phyloP scores from a whole-genome alignment of 495 filamentous ascomycete species.

The Xylaria scruposa region DNA sequence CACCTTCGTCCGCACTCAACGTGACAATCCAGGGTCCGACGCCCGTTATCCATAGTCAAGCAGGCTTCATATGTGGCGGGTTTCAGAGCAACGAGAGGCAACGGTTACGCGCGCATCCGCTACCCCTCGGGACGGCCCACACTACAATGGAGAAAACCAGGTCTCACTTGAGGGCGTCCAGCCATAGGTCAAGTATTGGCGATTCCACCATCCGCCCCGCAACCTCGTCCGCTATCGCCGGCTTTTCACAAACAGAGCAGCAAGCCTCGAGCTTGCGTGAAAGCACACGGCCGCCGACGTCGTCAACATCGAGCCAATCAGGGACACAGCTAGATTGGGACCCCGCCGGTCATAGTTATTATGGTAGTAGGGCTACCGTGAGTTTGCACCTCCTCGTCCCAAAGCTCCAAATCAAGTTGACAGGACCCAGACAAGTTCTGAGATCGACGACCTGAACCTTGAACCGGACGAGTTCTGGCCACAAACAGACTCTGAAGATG shows the following conservation, averaged over 20 bases:
- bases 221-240: conserved; percentile 9
- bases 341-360: conserved; percentile 1
- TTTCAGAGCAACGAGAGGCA: background rate
- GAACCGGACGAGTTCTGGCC: conserved; percentile 24
- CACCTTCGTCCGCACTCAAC: background rate
- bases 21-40: background rate
- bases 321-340: conserved; percentile 6
- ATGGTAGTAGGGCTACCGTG: conserved; percentile 16
- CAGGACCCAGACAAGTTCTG: conserved; percentile 10
- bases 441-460: conserved; percentile 18
- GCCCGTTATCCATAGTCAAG: conserved; percentile 1
- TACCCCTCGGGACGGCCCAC: conserved; percentile 4
- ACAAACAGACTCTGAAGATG: conserved; percentile 21
- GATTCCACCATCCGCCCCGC: conserved; percentile 1
- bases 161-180: background rate
- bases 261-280: conserved; percentile 5
- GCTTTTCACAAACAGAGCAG: conserved; percentile 9
- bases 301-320: conserved; percentile 21
- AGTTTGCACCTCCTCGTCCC: background rate
- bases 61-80: background rate
- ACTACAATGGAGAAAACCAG: background rate
- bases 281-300: conserved; percentile 10
- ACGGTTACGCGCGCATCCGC: conserved; percentile 1
- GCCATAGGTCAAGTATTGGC: conserved; percentile 6
- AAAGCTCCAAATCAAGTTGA: conserved; percentile 8